A percentile compares a stretch with the other conserved stretches of the same genome.
Evolutionary conservation across 352 stramenopile species (phyloP).

Genomic region (Phytophthora fragariae): DNA sequence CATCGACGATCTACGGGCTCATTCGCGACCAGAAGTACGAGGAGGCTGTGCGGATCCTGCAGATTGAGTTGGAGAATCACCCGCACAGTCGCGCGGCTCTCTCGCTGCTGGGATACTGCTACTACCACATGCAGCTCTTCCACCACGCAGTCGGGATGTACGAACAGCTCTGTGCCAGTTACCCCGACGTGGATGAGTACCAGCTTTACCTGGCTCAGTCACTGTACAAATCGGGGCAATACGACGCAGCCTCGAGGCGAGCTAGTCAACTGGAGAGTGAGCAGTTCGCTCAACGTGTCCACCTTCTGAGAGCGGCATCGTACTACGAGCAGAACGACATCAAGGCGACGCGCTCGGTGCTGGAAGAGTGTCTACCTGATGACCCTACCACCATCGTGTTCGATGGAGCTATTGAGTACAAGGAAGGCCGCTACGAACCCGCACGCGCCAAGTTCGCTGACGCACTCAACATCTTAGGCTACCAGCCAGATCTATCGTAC

Average conservation of each 20-base stretch:
- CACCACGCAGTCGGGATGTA: conserved; percentile 93
- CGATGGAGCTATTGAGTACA: conserved; percentile 86
- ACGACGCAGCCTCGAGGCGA: conserved; percentile 80
- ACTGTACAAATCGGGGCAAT: conserved; percentile 93
- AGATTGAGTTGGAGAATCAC: conserved; percentile 94
- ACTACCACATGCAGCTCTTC: conserved; percentile 97
- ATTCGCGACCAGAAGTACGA: conserved; percentile 96
- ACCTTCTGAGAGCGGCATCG: conserved; percentile 89
- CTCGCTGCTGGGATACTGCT: conserved; percentile 97
- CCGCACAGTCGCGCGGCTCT: conserved; percentile 92
- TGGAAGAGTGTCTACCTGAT: conserved; percentile 93
- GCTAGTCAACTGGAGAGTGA: conserved; percentile 86
- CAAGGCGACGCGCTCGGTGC: conserved; percentile 87
- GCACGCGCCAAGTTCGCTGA: conserved; percentile 93
- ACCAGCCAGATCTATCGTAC: conserved; percentile 94
- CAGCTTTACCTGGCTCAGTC: conserved; percentile 96
- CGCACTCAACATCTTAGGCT: conserved; percentile 93
- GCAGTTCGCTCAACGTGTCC: conserved; percentile 88
- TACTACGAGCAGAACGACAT: conserved; percentile 98
- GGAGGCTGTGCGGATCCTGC: conserved; percentile 93
- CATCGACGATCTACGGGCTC: conserved; percentile 93
- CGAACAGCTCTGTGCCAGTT: conserved; percentile 94
- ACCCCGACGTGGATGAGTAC: conserved; percentile 96
- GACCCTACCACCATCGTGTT: conserved; percentile 93
- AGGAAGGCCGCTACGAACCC: conserved; percentile 89